Conservation (phyloP, 1,139 yeast genomes). For the Yamadazyma atlantica region DNA sequence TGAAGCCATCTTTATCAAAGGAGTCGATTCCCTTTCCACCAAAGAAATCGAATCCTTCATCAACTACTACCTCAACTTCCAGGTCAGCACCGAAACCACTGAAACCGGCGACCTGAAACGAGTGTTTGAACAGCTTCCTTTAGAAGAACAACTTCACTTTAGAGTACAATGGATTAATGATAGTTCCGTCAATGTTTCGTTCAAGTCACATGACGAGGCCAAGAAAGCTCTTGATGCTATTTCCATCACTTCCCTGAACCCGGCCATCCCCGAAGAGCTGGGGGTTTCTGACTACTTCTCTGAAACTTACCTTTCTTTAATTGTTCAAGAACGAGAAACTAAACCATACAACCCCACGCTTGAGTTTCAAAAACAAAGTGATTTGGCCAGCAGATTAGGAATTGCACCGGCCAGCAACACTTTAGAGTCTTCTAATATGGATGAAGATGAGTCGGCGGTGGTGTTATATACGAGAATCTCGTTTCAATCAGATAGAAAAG, state of each 20-base stretch:
- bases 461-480: conserved; percentile 51
- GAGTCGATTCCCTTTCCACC: conserved; percentile 70
- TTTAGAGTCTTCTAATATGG: conserved; percentile 26
- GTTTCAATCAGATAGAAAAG: conserved; percentile 55
- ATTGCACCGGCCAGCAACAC: conserved; percentile 14
- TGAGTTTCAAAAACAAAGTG: conserved; percentile 34
- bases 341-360: conserved; percentile 40
- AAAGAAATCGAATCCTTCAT: conserved; percentile 60
- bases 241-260: conserved; percentile 22
- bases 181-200: conserved; percentile 54
- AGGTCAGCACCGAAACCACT: conserved; percentile 19
- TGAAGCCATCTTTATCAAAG: conserved; percentile 54
- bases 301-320: conserved; percentile 21
- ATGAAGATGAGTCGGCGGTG: conserved; percentile 43
- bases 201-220: conserved; percentile 45
- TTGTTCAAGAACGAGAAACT: conserved; percentile 36
- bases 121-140: conserved; percentile 27
- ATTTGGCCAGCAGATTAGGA: conserved; percentile 32
- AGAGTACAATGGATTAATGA: conserved; percentile 74
- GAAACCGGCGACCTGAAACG: conserved; percentile 16
- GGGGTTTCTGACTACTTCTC: conserved; percentile 11
- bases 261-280: conserved; percentile 11
- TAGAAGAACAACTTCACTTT: conserved; percentile 35
- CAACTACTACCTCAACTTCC: conserved; percentile 47
- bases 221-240: conserved; percentile 36